Conservation (phyloP, 371 early-diverging fungal species). For the Zychaea mexicana region DNA sequence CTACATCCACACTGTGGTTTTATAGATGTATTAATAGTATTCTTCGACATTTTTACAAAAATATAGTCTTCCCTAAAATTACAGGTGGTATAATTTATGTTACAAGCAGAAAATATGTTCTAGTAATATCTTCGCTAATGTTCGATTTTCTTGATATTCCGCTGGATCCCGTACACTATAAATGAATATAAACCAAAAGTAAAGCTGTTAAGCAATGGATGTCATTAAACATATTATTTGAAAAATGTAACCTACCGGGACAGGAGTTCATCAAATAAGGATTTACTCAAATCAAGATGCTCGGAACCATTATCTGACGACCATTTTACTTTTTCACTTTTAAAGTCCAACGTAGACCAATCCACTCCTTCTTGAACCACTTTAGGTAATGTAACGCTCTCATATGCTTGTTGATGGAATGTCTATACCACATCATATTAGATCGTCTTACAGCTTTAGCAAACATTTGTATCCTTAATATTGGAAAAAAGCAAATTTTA, state of each 20-base stretch:
- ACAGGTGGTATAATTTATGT: too few relatives aligned
- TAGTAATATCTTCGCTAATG: neutral
- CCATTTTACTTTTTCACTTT: neutral
- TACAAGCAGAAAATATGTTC: neutral
- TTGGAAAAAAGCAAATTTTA: neutral
- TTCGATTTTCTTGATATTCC: slow-evolving; percentile 2
- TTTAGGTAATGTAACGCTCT: neutral
- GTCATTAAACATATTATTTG: too few relatives aligned
- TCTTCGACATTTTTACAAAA: too few relatives aligned
- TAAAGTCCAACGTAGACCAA: neutral
- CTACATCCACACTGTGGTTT: too few relatives aligned
- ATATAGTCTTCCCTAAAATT: too few relatives aligned
- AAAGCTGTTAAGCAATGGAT: too few relatives aligned
- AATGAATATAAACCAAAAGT: neutral
- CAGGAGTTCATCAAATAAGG: neutral
- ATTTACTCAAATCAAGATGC: neutral
- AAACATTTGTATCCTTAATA: neutral
- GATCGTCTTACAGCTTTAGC: neutral
- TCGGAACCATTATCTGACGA: neutral
- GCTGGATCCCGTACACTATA: neutral
- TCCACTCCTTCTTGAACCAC: neutral
- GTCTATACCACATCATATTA: neutral
- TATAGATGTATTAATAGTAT: too few relatives aligned
- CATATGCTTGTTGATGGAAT: neutral
- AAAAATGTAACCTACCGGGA: too few relatives aligned